Conservation (phyloP, 108 stramenopile genomes). For the Cyclostephanos invisitatus region DNA sequence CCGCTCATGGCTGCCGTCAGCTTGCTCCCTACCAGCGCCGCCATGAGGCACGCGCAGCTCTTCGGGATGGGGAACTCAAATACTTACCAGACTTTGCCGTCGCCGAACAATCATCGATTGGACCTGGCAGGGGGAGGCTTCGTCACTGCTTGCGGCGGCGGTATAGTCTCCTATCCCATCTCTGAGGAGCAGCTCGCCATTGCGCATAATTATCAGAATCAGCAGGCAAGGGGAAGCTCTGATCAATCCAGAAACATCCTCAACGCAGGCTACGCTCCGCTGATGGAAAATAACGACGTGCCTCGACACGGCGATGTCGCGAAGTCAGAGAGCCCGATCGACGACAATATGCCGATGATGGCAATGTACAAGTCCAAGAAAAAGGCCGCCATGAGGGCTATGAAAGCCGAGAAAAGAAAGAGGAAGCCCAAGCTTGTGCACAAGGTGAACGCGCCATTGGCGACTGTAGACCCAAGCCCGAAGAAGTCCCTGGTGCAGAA, state of each 20-base stretch:
- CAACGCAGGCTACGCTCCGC: neutral
- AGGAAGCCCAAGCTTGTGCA: constrained; percentile 10
- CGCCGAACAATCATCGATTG: too few species aligned
- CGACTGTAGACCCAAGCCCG: neutral
- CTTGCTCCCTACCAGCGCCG: neutral
- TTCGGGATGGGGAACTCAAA: too few species aligned
- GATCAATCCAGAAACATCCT: neutral
- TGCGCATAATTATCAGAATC: neutral
- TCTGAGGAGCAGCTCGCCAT: neutral
- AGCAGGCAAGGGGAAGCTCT: neutral
- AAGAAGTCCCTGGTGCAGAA: constrained; percentile 9
- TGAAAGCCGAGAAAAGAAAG: constrained; percentile 10
- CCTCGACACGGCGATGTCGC: neutral
- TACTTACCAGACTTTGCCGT: too few species aligned
- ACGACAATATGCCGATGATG: constrained; percentile 10
- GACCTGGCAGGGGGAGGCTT: neutral
- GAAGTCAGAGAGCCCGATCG: neutral
- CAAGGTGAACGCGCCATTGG: constrained; percentile 4
- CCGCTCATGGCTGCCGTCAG: too few species aligned
- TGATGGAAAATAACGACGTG: neutral
- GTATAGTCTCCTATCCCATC: neutral
- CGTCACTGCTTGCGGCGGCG: neutral
- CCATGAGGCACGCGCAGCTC: neutral
- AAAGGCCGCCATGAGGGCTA: constrained; percentile 1
- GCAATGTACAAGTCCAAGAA: constrained; percentile 16